A percentile compares a stretch with the other conserved stretches of the same genome.
These are phyloP conservation scores for Ogataea neopini DNA, from an alignment of 805 yeast species.

Conservation along the genomic window DNA sequence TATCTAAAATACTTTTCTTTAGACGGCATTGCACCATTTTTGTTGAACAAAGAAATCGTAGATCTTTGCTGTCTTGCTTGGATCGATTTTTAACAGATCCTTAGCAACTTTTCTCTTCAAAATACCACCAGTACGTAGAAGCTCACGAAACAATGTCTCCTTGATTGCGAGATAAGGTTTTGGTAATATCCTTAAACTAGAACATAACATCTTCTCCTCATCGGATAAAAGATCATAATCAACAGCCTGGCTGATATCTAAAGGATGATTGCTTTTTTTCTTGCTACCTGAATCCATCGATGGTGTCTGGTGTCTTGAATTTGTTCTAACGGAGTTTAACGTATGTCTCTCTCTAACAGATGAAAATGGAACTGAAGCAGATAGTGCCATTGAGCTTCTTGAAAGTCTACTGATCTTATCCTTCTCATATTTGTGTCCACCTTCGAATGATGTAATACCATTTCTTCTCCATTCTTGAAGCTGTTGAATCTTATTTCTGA, in stretches of 20 bases:
- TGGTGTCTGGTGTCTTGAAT: constrained; percentile 34
- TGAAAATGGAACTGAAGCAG: constrained; percentile 39
- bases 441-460: constrained; percentile 83
- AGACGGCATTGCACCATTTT: constrained; percentile 65
- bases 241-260: constrained; percentile 73
- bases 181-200: constrained; percentile 81
- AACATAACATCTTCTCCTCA: constrained; percentile 87
- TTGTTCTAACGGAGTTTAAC: constrained; percentile 31
- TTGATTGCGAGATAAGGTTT: constrained; percentile 93
- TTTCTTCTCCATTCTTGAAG: constrained; percentile 91
- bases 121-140: constrained; percentile 80
- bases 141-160: constrained; percentile 83
- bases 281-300: constrained; percentile 21
- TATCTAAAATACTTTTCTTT: neutral
- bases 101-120: constrained; percentile 84
- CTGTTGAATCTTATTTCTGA: constrained; percentile 81
- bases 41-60: constrained; percentile 92
- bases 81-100: constrained; percentile 81
- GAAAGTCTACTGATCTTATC: constrained; percentile 72
- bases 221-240: constrained; percentile 80
- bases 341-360: constrained; percentile 33
- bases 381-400: constrained; percentile 19
- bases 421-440: constrained; percentile 82
- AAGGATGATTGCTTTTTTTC: constrained; percentile 49
- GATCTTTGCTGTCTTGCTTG: constrained; percentile 79